These are phyloP conservation scores for Petrea volubilis DNA, from an alignment of 257 asterid genomes.

Conservation along the genomic window DNA sequence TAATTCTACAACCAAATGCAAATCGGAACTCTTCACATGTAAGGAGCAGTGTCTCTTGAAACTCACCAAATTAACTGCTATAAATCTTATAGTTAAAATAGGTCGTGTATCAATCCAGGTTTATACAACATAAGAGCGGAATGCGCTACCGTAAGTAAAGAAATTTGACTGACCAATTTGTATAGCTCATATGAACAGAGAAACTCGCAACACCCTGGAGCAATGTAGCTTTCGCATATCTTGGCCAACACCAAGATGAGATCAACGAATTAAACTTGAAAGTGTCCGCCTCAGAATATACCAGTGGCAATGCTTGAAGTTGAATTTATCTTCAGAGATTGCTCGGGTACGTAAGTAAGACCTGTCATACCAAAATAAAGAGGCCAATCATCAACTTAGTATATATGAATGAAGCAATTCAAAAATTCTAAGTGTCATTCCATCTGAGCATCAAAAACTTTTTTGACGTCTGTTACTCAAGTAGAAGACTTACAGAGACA, in stretches of 20 bases:
- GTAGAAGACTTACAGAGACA: not conserved
- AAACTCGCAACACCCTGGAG: not conserved
- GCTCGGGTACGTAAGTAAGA: slow-evolving; percentile 79
- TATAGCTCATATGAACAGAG: slow-evolving; percentile 14
- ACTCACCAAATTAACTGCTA: not conserved
- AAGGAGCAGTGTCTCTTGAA: slow-evolving; percentile 9
- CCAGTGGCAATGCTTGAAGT: slow-evolving; percentile 86
- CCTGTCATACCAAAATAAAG: slow-evolving; percentile 49
- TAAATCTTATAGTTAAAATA: not conserved
- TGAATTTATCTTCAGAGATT: slow-evolving; percentile 85
- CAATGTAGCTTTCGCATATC: slow-evolving; percentile 15
- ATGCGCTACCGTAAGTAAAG: not conserved
- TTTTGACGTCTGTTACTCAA: not conserved
- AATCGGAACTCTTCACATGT: slow-evolving; percentile 18
- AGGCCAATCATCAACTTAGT: slow-evolving; percentile 14
- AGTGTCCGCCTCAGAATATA: slow-evolving; percentile 42
- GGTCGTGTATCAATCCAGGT: not conserved
- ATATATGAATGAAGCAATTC: slow-evolving; percentile 5
- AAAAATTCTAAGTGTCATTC: not conserved
- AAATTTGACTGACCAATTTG: slow-evolving; percentile 5
- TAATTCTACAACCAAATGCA: slow-evolving; percentile 14
- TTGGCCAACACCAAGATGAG: slow-evolving; percentile 12
- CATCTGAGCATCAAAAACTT: not conserved
- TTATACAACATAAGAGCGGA: not conserved
- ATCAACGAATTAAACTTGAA: not conserved